A percentile compares a stretch with the other conserved stretches of the same genome.
These are phyloP conservation scores for Penicillium malachiteum DNA, from an alignment of 495 filamentous ascomycete genomes.

Conservation along the genomic window DNA sequence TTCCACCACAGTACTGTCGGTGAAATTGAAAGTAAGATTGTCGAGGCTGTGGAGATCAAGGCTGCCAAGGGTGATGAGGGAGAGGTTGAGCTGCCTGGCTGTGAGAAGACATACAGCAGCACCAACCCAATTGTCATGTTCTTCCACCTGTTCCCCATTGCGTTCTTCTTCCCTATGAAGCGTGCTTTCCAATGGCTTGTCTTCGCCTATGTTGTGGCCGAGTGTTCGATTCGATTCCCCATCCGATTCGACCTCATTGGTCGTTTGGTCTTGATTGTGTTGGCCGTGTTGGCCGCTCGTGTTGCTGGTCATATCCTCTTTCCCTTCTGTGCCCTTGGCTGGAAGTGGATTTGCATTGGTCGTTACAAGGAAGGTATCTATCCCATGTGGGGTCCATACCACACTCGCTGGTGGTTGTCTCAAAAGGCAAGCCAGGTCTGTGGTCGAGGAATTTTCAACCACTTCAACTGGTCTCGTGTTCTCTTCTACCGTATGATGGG, in stretches of 20 bases:
- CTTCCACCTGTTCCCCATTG: constrained; percentile 38
- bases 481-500: constrained; percentile 44
- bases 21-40: constrained; percentile 18
- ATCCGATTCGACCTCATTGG: constrained; percentile 24
- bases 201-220: constrained; percentile 33
- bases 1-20: constrained; percentile 35
- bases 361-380: constrained; percentile 41
- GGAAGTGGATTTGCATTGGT: constrained; percentile 48
- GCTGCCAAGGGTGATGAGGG: constrained; percentile 11
- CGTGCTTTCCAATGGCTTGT: constrained; percentile 40
- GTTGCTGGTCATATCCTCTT: constrained; percentile 20
- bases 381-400: constrained; percentile 50
- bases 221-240: constrained; percentile 17
- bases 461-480: constrained; percentile 28
- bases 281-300: constrained; percentile 30
- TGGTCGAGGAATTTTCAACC: constrained; percentile 37
- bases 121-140: constrained; percentile 35
- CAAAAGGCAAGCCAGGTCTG: constrained; percentile 41
- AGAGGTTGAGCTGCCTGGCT: constrained; percentile 20
- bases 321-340: constrained; percentile 35
- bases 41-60: constrained; percentile 23
- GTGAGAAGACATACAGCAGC: constrained; percentile 35
- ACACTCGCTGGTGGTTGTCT: constrained; percentile 50
- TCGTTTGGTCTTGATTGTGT: constrained; percentile 34
- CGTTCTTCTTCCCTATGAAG: constrained; percentile 36